Percentiles rank a stretch among this genome's conserved stretches.
These are phyloP conservation scores for Silene vulgaris DNA, from an alignment of 179 eudicot genomes.

Conservation along the genomic window DNA sequence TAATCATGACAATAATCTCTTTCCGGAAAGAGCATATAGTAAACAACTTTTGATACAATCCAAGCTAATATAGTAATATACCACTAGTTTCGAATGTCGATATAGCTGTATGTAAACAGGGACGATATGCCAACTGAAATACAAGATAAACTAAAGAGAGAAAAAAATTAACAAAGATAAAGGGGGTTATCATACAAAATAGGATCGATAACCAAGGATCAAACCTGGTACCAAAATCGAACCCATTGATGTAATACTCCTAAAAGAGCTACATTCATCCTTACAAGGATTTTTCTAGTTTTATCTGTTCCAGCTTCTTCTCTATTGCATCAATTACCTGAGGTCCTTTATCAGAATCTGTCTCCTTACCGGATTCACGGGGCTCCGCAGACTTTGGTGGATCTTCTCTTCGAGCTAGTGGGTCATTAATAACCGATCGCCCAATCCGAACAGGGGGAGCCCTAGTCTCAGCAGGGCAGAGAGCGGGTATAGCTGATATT, in stretches of 20 bases:
- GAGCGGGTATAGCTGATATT: background rate
- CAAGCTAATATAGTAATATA: slow-evolving; percentile 18
- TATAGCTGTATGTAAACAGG: slow-evolving; percentile 24
- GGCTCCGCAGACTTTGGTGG: slow-evolving; percentile 8
- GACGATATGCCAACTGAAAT: slow-evolving; percentile 22
- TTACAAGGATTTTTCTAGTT: slow-evolving; percentile 24
- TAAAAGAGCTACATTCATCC: slow-evolving; percentile 29
- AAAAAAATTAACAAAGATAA: background rate
- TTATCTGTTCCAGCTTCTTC: slow-evolving; percentile 27
- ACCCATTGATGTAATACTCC: slow-evolving; percentile 27
- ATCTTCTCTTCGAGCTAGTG: slow-evolving; percentile 22
- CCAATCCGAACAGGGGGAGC: slow-evolving; percentile 29
- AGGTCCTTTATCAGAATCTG: slow-evolving; percentile 13
- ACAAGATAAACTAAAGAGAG: slow-evolving; percentile 9
- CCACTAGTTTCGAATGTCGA: slow-evolving; percentile 13
- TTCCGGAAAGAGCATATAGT: slow-evolving; percentile 3
- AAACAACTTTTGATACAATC: slow-evolving; percentile 14
- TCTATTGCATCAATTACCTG: slow-evolving; percentile 20
- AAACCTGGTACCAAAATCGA: slow-evolving; percentile 31
- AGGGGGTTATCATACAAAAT: slow-evolving; percentile 29
- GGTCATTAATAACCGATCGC: slow-evolving; percentile 37
- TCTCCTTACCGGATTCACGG: background rate
- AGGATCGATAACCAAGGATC: slow-evolving; percentile 20
- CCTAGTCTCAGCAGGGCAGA: slow-evolving; percentile 16
- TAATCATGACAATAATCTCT: slow-evolving; percentile 17